Conservation (phyloP, 2,329 filamentous ascomycete genomes). For the Lizonia empirigonia region DNA sequence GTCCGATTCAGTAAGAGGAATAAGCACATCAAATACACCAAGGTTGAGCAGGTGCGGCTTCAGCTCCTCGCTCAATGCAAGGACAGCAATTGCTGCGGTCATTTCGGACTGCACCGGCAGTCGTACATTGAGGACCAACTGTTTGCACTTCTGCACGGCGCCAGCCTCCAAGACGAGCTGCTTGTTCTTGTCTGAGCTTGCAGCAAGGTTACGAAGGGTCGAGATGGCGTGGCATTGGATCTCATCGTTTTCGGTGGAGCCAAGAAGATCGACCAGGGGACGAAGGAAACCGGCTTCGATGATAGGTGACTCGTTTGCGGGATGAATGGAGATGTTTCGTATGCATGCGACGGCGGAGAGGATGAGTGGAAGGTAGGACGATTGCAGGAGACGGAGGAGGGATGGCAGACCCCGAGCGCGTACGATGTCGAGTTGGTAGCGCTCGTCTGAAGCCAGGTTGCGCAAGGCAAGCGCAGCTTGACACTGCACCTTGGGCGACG, state of each 20-base stretch:
- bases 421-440: constrained; percentile 98
- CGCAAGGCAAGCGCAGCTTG: constrained; percentile 92
- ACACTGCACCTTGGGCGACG: constrained; percentile 91
- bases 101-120: constrained; percentile 97
- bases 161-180: constrained; percentile 95
- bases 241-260: constrained; percentile 96
- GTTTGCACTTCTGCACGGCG: constrained; percentile 97
- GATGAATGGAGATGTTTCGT: constrained; percentile 98
- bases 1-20: constrained; percentile 90
- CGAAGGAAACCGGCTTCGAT: constrained; percentile 97
- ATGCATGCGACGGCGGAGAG: constrained; percentile 97
- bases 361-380: constrained; percentile 92
- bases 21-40: constrained; percentile 94
- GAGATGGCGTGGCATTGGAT: constrained; percentile 99
- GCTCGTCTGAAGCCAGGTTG: constrained; percentile 96
- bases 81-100: constrained; percentile 97
- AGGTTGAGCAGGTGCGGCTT: constrained; percentile 89
- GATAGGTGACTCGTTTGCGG: constrained; percentile 95
- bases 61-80: constrained; percentile 92
- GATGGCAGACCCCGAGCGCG: constrained; percentile 83
- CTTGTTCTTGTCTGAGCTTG: constrained; percentile 97
- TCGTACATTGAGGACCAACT: constrained; percentile 89
- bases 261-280: constrained; percentile 89
- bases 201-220: constrained; percentile 90
- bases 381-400: constrained; percentile 87